Evolutionary conservation across 2,329 filamentous ascomycete species (phyloP).

Genomic region (Fusarium chlamydosporum): DNA sequence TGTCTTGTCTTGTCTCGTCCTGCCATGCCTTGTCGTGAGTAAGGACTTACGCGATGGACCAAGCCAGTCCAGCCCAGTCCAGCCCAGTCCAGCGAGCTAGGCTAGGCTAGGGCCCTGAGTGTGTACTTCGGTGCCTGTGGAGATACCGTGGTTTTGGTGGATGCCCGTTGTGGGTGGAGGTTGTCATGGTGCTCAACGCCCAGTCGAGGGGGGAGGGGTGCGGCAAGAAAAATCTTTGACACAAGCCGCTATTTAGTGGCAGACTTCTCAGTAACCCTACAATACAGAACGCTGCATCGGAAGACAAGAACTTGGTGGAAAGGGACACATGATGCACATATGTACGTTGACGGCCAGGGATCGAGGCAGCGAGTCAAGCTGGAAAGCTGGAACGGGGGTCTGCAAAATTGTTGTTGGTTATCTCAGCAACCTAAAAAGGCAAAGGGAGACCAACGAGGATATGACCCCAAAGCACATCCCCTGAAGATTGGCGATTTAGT

Average conservation of each 20-base stretch:
- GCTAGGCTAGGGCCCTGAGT: slow-evolving; percentile 40
- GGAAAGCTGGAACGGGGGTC: slow-evolving; percentile 18
- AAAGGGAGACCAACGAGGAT: slow-evolving; percentile 2
- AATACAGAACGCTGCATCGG: slow-evolving; percentile 21
- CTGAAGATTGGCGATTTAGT: slow-evolving; percentile 1
- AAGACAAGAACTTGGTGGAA: slow-evolving; percentile 40
- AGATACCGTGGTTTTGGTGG: slow-evolving; percentile 40
- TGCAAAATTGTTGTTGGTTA: slow-evolving; percentile 20
- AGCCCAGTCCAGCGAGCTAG: slow-evolving; percentile 19
- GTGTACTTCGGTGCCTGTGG: slow-evolving; percentile 45
- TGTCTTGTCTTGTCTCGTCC: slow-evolving; percentile 20
- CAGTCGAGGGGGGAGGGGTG: slow-evolving; percentile 43
- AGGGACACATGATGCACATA: slow-evolving; percentile 46
- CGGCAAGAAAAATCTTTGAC: slow-evolving; percentile 29
- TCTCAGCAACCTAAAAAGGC: slow-evolving; percentile 16
- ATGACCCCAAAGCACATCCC: slow-evolving; percentile 11
- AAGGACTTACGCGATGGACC: slow-evolving; percentile 28
- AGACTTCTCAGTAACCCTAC: slow-evolving; percentile 48
- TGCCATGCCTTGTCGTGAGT: slow-evolving; percentile 19
- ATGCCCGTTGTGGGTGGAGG: slow-evolving; percentile 39
- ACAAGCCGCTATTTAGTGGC: slow-evolving; percentile 45
- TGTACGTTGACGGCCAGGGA: slow-evolving; percentile 37
- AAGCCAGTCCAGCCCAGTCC: slow-evolving; percentile 27
- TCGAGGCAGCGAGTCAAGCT: slow-evolving; percentile 24
- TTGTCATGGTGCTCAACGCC: slow-evolving; percentile 38